Conservation (phyloP, 192 early-diverging fungal species). For the Coemansia erecta region DNA sequence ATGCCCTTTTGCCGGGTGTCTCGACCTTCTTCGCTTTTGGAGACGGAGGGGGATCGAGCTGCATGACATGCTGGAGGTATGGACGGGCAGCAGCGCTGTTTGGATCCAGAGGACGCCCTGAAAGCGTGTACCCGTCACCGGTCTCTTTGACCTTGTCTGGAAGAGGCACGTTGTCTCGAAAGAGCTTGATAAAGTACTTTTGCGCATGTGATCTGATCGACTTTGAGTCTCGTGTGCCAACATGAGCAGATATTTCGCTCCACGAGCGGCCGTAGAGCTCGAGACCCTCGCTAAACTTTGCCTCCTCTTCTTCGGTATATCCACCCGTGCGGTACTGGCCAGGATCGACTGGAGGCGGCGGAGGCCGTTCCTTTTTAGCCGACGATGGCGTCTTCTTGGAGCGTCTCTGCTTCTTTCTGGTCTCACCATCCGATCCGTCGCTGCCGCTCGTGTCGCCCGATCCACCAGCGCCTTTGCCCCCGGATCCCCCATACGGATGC, state of each 20-base stretch:
- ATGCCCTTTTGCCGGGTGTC: neutral
- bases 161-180: conserved; percentile 73
- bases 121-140: conserved; percentile 77
- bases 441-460: conserved; percentile 15
- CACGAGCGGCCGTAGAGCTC: conserved; percentile 83
- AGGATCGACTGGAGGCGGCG: conserved; percentile 44
- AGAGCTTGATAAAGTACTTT: conserved; percentile 91
- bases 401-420: conserved; percentile 12
- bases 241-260: conserved; percentile 69
- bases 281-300: conserved; percentile 70
- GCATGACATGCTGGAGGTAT: conserved; percentile 62
- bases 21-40: conserved; percentile 8
- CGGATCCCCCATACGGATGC: neutral
- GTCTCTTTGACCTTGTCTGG: conserved; percentile 74
- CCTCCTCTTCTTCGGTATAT: conserved; percentile 76
- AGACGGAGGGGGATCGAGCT: conserved; percentile 33
- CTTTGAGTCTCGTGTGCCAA: conserved; percentile 76
- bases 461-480: neutral
- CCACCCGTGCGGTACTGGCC: conserved; percentile 62
- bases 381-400: conserved; percentile 13
- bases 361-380: conserved; percentile 18
- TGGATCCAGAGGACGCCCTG: conserved; percentile 85
- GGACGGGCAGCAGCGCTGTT: conserved; percentile 81
- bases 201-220: conserved; percentile 88
- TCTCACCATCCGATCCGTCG: conserved; percentile 1